Evolutionary conservation across 2,329 filamentous ascomycete species (phyloP).

Genomic region (Cylindrodendrum hubeiense): DNA sequence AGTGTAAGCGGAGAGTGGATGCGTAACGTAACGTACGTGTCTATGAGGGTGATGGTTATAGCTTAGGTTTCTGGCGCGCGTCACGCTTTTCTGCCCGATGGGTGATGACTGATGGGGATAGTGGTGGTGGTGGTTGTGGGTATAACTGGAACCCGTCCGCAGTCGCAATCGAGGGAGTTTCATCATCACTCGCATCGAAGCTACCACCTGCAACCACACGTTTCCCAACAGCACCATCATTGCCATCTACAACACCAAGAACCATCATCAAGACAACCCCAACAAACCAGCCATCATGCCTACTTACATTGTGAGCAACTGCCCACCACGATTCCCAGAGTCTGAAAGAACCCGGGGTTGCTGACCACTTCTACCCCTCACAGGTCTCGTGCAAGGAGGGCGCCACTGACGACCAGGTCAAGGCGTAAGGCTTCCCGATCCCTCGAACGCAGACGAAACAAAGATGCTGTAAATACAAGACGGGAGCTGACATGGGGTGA

Average conservation of each 20-base stretch:
- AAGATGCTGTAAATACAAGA: neutral
- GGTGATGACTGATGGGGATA: neutral
- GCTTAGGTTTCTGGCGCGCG: constrained; percentile 30
- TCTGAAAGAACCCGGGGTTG: neutral
- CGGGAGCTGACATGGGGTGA: constrained; percentile 17
- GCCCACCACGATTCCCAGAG: neutral
- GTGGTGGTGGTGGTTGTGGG: constrained; percentile 21
- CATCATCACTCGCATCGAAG: constrained; percentile 19
- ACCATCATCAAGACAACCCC: constrained; percentile 11
- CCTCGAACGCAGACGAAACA: neutral
- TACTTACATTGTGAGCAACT: constrained; percentile 65
- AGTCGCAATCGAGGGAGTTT: constrained; percentile 9
- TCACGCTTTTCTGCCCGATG: constrained; percentile 39
- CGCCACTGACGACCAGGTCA: constrained; percentile 74
- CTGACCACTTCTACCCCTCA: constrained; percentile 31
- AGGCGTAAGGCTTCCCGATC: constrained; percentile 63
- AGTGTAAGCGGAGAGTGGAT: constrained; percentile 10
- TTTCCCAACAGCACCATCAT: constrained; percentile 27
- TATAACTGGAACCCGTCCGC: constrained; percentile 42
- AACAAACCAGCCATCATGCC: constrained; percentile 58
- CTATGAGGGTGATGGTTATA: constrained; percentile 18
- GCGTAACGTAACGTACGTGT: constrained; percentile 17
- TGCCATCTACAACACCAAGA: constrained; percentile 20
- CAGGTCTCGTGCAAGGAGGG: constrained; percentile 86
- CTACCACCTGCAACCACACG: constrained; percentile 29